phyloP scores from a whole-genome alignment of 2,329 filamentous ascomycete species.

The Stromatinia cepivora region DNA sequence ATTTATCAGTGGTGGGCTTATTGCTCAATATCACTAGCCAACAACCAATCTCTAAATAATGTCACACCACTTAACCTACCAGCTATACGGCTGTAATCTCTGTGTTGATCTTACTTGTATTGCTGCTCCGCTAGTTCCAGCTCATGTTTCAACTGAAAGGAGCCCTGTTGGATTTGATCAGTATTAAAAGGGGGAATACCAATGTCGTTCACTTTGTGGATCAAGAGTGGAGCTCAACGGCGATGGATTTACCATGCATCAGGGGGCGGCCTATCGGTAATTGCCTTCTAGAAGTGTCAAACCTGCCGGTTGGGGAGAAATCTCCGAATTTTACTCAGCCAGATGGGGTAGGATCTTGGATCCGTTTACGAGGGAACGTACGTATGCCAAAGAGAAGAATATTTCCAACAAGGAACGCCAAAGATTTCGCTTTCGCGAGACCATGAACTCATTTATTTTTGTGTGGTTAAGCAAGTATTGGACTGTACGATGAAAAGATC shows the following conservation, averaged over 20 bases:
- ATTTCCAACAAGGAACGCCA: background rate
- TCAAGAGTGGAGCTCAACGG: conserved; percentile 14
- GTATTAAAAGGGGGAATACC: conserved; percentile 1
- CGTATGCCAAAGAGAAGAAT: background rate
- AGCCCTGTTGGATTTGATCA: background rate
- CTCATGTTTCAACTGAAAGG: background rate
- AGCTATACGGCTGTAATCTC: background rate
- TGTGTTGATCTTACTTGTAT: background rate
- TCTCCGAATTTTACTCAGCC: conserved; percentile 15
- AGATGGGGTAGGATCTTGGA: background rate
- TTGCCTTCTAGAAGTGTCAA: conserved; percentile 20
- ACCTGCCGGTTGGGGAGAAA: conserved; percentile 13
- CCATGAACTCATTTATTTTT: background rate
- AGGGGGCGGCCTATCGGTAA: conserved; percentile 21
- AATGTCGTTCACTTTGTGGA: conserved; percentile 9
- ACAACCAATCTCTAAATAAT: conserved; percentile 4
- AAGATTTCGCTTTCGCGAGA: background rate
- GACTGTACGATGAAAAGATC: conserved; percentile 19
- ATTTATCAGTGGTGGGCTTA: background rate
- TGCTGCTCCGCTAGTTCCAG: background rate
- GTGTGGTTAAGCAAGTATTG: conserved; percentile 14
- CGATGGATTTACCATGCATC: conserved; percentile 14
- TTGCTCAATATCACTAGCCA: background rate
- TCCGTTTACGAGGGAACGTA: background rate
- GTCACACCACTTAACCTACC: conserved; percentile 1